Conservation (phyloP, 2,329 filamentous ascomycete species). For the Didymella sp. region DNA sequence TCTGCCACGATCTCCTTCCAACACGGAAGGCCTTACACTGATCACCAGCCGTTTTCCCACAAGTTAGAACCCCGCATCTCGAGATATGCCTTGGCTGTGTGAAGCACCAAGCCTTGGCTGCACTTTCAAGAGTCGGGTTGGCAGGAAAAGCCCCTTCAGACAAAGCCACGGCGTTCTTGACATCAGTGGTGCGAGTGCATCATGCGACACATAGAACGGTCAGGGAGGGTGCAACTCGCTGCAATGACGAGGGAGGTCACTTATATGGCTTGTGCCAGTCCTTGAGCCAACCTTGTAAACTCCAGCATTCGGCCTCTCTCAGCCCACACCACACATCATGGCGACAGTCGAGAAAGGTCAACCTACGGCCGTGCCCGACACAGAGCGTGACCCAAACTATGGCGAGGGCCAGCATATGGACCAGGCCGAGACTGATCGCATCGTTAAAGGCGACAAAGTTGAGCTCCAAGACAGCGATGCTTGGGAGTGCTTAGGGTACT, state of each 20-base stretch:
- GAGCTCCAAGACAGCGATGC: slow-evolving; percentile 51
- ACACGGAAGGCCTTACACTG: slow-evolving; percentile 14
- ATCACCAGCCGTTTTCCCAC: neutral
- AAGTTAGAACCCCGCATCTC: neutral
- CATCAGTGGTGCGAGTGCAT: slow-evolving; percentile 20
- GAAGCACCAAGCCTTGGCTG: slow-evolving; percentile 15
- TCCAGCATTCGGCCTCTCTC: neutral
- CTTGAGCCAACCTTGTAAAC: neutral
- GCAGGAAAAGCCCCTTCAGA: slow-evolving; percentile 21
- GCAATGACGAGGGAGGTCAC: neutral
- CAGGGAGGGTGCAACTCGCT: neutral
- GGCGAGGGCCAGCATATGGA: slow-evolving; percentile 25
- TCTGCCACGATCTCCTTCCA: slow-evolving; percentile 11
- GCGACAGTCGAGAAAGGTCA: slow-evolving; percentile 19
- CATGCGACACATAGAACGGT: slow-evolving; percentile 1
- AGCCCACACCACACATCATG: slow-evolving; percentile 9
- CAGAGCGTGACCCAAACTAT: slow-evolving; percentile 31
- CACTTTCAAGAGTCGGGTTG: slow-evolving; percentile 20
- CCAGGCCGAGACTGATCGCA: slow-evolving; percentile 29
- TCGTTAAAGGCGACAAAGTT: slow-evolving; percentile 37
- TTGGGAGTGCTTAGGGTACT: slow-evolving; percentile 55
- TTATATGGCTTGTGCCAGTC: neutral
- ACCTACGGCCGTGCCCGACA: slow-evolving; percentile 34
- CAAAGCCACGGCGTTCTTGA: slow-evolving; percentile 26
- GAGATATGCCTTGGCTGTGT: slow-evolving; percentile 25